Evolutionary conservation across 2,329 filamentous ascomycete genomes (phyloP), one percentile per base, ranked within the genome.

Genomic region (Ceratocystis huliohia): DNA sequence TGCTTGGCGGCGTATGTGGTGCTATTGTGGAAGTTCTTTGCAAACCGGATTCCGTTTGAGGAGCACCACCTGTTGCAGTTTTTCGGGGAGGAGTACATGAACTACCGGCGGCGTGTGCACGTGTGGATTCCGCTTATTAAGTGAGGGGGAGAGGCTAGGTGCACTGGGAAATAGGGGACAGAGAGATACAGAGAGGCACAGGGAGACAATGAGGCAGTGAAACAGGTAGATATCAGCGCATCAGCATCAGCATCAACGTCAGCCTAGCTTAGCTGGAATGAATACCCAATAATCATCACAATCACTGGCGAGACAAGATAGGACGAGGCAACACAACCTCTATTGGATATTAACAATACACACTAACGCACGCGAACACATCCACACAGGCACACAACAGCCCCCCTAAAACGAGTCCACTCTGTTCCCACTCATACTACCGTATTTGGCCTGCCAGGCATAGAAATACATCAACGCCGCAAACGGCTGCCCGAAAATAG

Each of bases 391-490:
- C 6, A 15, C 30, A 22, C 17, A 44, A 13, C n/a, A 17, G 10
- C 30, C 33, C 22, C 15, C 37, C 64, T 48, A 68, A 46, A 53
- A 66, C 25, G 63, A 67, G 2, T 68, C 45, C 69, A 73, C 70
- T 63, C 69, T 69, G 64, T 74, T 73, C 70, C 77, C 79, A 70
- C 83, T 89, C 25, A 92, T 87, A 72, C 87, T 91, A 13, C 94
- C 94, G 74, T 96, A 96, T 78, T 97, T 97, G 66, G 91, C 91
- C 77, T 97, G 93, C 93, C 94, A 99, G 1, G 92, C 92, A 74
- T 97, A 97, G 75, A 96, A 99, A 75, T 99, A 99, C 74, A 96
- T 81, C 68, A 99, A 78, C 0, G 91, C 92, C 1, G 91, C 94
- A 71, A 97, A 83, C 0, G 94, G 94, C 78, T 99, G 94, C 2